These are phyloP conservation scores for Gentiana straminea DNA, from an alignment of 257 asterid species.

Conservation along the genomic window DNA sequence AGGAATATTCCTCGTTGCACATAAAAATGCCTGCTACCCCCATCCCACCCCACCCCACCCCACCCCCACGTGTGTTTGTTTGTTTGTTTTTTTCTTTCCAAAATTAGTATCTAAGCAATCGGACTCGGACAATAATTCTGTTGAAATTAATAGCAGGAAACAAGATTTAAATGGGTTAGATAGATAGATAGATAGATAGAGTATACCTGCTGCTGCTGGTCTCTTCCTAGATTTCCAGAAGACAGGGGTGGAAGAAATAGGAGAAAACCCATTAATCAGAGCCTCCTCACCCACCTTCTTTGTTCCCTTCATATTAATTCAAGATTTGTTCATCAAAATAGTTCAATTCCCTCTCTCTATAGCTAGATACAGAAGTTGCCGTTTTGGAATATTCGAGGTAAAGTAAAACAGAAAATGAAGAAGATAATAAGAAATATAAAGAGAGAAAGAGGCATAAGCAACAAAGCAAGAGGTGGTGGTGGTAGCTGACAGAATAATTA, in stretches of 20 bases:
- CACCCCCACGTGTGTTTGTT: too few relatives aligned
- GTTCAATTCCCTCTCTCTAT: neutral
- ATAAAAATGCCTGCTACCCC: too few relatives aligned
- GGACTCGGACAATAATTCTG: too few relatives aligned
- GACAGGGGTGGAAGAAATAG: conserved; percentile 61
- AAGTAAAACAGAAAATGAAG: neutral
- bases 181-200: too few relatives aligned
- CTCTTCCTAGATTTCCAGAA: conserved; percentile 86
- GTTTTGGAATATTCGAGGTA: conserved; percentile 3
- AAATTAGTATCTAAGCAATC: too few relatives aligned
- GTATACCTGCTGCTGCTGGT: conserved; percentile 13
- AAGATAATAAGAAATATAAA: neutral
- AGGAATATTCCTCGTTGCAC: too few relatives aligned
- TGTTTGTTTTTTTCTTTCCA: too few relatives aligned
- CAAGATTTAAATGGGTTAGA: too few relatives aligned
- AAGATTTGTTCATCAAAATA: conserved; percentile 10
- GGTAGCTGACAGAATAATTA: conserved; percentile 16
- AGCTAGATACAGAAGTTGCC: neutral
- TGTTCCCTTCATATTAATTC: conserved; percentile 35
- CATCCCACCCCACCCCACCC: too few relatives aligned
- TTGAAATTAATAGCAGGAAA: too few relatives aligned
- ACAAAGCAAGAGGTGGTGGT: neutral
- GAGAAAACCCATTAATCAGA: conserved; percentile 53
- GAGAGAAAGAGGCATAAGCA: neutral
- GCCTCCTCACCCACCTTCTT: conserved; percentile 25